phyloP scores from a whole-genome alignment of 1,284 basidiomycete species.

The Pholiota adiposa region DNA sequence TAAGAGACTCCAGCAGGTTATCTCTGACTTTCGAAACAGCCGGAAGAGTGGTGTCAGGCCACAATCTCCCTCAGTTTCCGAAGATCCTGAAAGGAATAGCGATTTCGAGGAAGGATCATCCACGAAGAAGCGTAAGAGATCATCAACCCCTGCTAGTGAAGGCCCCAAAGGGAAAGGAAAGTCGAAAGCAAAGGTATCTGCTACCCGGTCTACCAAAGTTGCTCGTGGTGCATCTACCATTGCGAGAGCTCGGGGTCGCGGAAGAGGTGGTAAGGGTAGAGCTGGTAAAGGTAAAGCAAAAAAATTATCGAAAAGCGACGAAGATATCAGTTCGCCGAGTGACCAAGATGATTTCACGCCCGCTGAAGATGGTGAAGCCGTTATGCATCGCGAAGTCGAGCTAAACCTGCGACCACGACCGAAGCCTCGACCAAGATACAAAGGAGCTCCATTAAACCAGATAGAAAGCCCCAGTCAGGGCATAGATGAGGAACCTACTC shows the following conservation, averaged over 20 bases:
- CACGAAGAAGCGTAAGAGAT: slow-evolving; percentile 29
- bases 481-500: neutral
- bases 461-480: neutral
- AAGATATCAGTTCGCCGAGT: neutral
- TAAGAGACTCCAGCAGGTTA: slow-evolving; percentile 89
- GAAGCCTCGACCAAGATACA: slow-evolving; percentile 30
- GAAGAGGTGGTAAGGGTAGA: slow-evolving; percentile 9
- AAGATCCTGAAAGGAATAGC: slow-evolving; percentile 13
- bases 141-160: neutral
- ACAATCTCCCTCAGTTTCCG: slow-evolving; percentile 12
- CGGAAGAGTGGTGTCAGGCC: slow-evolving; percentile 24
- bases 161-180: slow-evolving; percentile 14
- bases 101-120: slow-evolving; percentile 18
- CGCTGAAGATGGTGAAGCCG: slow-evolving; percentile 28
- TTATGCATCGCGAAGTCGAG: slow-evolving; percentile 17
- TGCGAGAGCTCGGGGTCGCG: neutral
- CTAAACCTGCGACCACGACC: slow-evolving; percentile 32
- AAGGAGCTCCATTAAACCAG: slow-evolving; percentile 4
- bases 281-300: slow-evolving; percentile 9
- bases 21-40: slow-evolving; percentile 74
- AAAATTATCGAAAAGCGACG: slow-evolving; percentile 10
- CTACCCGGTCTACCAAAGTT: slow-evolving; percentile 3
- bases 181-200: slow-evolving; percentile 8
- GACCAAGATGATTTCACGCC: slow-evolving; percentile 15
- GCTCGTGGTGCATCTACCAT: neutral